phyloP scores from a whole-genome alignment of 1,284 basidiomycete species.

The Pseudozyma sp. region DNA sequence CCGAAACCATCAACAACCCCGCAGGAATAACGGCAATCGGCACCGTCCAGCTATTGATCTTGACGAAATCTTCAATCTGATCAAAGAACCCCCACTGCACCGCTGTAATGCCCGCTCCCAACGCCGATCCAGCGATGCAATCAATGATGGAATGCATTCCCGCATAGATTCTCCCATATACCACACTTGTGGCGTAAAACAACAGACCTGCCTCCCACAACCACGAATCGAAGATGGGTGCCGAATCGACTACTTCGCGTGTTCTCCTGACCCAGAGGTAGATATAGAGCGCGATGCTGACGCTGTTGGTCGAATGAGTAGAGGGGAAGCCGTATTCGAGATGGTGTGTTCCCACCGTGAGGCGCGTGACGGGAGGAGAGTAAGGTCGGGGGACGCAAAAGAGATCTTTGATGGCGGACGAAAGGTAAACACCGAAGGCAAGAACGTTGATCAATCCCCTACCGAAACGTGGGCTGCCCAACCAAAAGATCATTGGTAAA shows the following conservation, averaged over 20 bases:
- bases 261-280: slow-evolving; percentile 56
- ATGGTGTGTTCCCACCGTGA: slow-evolving; percentile 72
- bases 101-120: slow-evolving; percentile 58
- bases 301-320: slow-evolving; percentile 91
- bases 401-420: slow-evolving; percentile 87
- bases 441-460: slow-evolving; percentile 74
- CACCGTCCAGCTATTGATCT: slow-evolving; percentile 71
- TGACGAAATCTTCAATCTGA: slow-evolving; percentile 69
- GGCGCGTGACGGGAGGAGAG: slow-evolving; percentile 86
- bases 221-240: slow-evolving; percentile 28
- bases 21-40: slow-evolving; percentile 78
- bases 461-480: slow-evolving; percentile 79
- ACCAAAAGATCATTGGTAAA: slow-evolving; percentile 87
- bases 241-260: slow-evolving; percentile 9
- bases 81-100: slow-evolving; percentile 71
- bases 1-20: slow-evolving; percentile 79
- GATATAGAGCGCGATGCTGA: slow-evolving; percentile 78
- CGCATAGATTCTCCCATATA: slow-evolving; percentile 85
- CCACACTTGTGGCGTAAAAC: slow-evolving; percentile 76
- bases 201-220: slow-evolving; percentile 53
- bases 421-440: slow-evolving; percentile 83
- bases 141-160: slow-evolving; percentile 70
- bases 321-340: slow-evolving; percentile 89
- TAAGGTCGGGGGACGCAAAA: slow-evolving; percentile 91
- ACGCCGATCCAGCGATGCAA: slow-evolving; percentile 63